Conservation (phyloP, 805 yeast genomes). For the Wickerhamomyces chambardii region DNA sequence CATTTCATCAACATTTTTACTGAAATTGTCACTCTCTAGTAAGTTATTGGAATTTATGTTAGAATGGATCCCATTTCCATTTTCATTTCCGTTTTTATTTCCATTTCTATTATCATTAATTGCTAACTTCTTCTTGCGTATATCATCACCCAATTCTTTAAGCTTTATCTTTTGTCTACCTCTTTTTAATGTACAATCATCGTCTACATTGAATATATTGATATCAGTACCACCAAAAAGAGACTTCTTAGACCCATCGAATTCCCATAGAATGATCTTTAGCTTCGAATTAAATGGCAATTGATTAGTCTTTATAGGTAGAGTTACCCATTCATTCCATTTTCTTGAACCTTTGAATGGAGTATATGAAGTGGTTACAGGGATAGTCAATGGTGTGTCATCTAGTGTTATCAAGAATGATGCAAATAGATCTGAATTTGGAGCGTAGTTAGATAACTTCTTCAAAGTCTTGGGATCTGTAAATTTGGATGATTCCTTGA, state of each 20-base stretch:
- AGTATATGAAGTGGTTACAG: constrained; percentile 39
- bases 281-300: constrained; percentile 56
- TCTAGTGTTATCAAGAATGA: constrained; percentile 36
- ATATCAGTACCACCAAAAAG: constrained; percentile 57
- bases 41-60: constrained; percentile 13
- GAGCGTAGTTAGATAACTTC: constrained; percentile 27
- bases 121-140: no score
- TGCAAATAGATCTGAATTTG: constrained; percentile 28
- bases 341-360: constrained; percentile 34
- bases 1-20: no score
- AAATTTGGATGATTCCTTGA: constrained; percentile 36
- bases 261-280: constrained; percentile 60
- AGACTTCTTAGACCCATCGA: constrained; percentile 39
- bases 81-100: constrained; percentile 6
- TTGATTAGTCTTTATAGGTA: constrained; percentile 68
- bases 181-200: constrained; percentile 52
- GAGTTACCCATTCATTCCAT: constrained; percentile 67
- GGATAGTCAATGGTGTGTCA: constrained; percentile 36
- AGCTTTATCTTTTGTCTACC: constrained; percentile 60
- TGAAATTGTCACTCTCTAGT: no score
- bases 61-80: no score
- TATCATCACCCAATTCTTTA: constrained; percentile 25
- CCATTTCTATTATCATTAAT: constrained; percentile 20
- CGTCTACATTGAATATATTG: constrained; percentile 43
- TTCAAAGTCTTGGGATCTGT: constrained; percentile 36